Base-by-base conservation (phyloP, 345 rosid genomes). In the Reutealis trisperma region DNA sequence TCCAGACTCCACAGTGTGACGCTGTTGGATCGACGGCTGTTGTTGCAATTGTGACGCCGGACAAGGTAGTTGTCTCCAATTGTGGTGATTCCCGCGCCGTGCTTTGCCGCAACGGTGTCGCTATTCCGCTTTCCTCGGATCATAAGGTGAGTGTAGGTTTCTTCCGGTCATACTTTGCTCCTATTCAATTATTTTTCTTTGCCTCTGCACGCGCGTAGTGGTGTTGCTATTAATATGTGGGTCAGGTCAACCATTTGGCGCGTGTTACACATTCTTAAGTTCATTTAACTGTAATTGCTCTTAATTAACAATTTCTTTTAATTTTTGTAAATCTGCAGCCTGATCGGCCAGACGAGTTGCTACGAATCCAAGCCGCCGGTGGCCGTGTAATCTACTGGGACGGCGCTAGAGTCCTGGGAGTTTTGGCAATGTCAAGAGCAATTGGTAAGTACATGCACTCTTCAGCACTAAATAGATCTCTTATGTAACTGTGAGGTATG, bases 341-440 rank as follows among this genome's bases (percentile, higher is more conserved):
- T 76, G 96, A 94, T 81, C 88, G 98, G 34, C 96, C 94, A 7
- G 98, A 94, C 78, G 98, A 94, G 80, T 74, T 92, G 57, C 65
- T 37, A 12, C 86, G 98, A 77, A 92, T 94, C 78, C 81, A 94
- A 49, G 81, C 75, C 58, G 96, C 94, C 1, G 97, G 97, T 0
- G 98, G 98, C 62, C 91, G 95, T 5, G 97, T 94, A 3, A 92
- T 94, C 6, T 92, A 89, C 71, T 94, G 98, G 98, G 97, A 94
- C 4, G 94, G 97, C 0, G 81, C 98, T 0, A 86, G 99, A 55
- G 99, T 96, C 0, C 85, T 85, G 0, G 99, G 99, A 6, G 92
- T 94, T 18, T 78, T 94, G 70, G 97, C 98, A 13, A 94, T 89
- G 98, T 94, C 98, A 0, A 86, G 99, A 80, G 94, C 98, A 8